Evolutionary conservation across 306 rosid species (phyloP).

Genomic region (Ammopiptanthus mongolicus): DNA sequence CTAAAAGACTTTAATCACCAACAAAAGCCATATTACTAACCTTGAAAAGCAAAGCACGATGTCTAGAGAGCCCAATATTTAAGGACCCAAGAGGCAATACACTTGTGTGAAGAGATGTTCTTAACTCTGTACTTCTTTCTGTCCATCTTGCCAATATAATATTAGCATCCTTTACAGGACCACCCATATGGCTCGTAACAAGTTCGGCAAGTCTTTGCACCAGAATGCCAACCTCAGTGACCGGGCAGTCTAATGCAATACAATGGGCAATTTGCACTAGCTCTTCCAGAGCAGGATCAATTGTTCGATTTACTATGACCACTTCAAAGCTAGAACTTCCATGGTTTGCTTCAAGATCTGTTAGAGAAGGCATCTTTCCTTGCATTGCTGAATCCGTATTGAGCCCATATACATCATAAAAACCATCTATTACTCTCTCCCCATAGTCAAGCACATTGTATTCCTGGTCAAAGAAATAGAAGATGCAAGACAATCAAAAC

Average conservation of each 20-base stretch:
- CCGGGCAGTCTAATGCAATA: conserved; percentile 84
- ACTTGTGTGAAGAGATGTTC: conserved; percentile 74
- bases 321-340: conserved; percentile 76
- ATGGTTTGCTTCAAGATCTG: conserved; percentile 65
- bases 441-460: conserved; percentile 86
- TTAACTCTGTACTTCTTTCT: conserved; percentile 76
- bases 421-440: conserved; percentile 88
- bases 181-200: conserved; percentile 87
- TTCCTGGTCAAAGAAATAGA: conserved; percentile 51
- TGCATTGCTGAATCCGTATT: conserved; percentile 62
- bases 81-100: conserved; percentile 89
- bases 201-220: conserved; percentile 95
- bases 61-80: conserved; percentile 91
- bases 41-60: conserved; percentile 98
- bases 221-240: conserved; percentile 50
- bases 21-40: conserved; percentile 35
- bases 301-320: conserved; percentile 65
- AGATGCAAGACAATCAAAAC: conserved; percentile 26
- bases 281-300: conserved; percentile 83
- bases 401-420: conserved; percentile 76
- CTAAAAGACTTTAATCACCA: conserved; percentile 11
- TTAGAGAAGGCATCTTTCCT: conserved; percentile 87
- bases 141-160: conserved; percentile 77
- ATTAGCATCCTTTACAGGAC: conserved; percentile 93
- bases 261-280: conserved; percentile 86